Evolutionary conservation across 176 grass and related monocot species (phyloP), one percentile per base, ranked within the genome.

Genomic region (Eragrostis nindensis): DNA sequence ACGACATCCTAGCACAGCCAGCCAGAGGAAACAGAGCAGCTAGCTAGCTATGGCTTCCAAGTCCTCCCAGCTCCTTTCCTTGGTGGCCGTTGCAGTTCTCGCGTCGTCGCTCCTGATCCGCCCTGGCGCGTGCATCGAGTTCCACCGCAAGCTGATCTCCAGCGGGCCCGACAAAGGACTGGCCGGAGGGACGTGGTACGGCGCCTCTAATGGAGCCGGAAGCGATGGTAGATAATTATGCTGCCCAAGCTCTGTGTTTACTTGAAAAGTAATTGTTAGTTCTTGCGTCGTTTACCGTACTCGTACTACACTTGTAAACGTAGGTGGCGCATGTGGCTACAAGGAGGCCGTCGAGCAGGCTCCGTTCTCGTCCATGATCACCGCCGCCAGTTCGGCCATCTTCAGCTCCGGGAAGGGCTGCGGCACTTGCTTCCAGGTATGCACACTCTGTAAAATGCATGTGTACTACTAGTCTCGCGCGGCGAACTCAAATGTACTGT

Each of bases 241-340:
- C 11, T 25, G 41, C 39, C 36, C 18, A 22, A 43, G 11, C 19
- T 43, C 11, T 25, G 8, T 57, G 32, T 36, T n/a, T 36, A 36
- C 32, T 36, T 36, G 32, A 36, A 36, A 36, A 36, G 32, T 36
- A 36, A 36, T 36, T 36, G 32, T 36, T 36, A 36, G 6, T 63
- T 12, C 42, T n/a, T 50, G 41, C 2, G 16, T 30, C 70, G 38
- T 63, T 59, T 68, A 43, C 7, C 39, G 4, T 21, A 8, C 25
- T 7, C 61, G 47, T 71, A 19, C 38, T 71, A 19, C 38, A 32
- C 48, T 8, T 52, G 40, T 64, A 36, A 36, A 36, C 17, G 32
- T 40, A 92, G 93, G 93, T 62, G 90, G 90, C 57, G 88, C 91
- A 22, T 94, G 91, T 41, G 91, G 91, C 11, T 94, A 94, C 76